Base-by-base conservation (phyloP, 2,329 filamentous ascomycete genomes). In the Xylariaceae sp. region DNA sequence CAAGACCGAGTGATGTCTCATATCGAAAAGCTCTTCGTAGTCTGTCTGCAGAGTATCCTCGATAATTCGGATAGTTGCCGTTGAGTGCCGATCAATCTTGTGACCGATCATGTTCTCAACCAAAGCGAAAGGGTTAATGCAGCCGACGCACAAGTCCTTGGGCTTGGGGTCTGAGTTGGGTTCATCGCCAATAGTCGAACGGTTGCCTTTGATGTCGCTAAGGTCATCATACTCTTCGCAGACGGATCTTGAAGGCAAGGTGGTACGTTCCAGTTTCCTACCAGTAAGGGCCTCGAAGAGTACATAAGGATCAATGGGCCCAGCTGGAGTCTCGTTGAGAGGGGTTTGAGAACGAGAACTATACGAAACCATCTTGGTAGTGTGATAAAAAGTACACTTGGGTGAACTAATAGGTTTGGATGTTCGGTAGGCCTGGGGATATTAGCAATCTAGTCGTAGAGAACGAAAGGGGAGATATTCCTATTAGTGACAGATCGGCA, bases 11-110 rank as follows among this genome's bases (percentile, higher is more conserved):
- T 63, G 47, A 60, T 76, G 71, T 59, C 72, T 74, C 70, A 77
- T 65, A 63, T 77, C 75, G 44, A 78, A 78, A 36, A 77, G 72
- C 64, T 78, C 75, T 41, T 77, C 72, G 49, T 78, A 78, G 62
- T 77, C 75, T 15, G 74, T 77, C 65, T 77, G 74, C 20, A 78
- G 69, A 24, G 75, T 70, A 43, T 73, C 73, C 40, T 72, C 69
- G 23, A 78, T 59, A 50, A 78, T 68, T 11, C 64, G 61, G 18
- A 69, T 64, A 0, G 70, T 64, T 16, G 63, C 64, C 16, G 70
- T 62, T 23, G 72, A 73, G 39, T 62, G 57, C n/a, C 68, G 66
- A 59, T 77, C 71, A 16, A 77, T 66, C 47, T 66, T 72, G 49
- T 74, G 72, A 50, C 74, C 73, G 24, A 77, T 62, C 46, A 77